Evolutionary conservation across 805 yeast genomes (phyloP).

Genomic region (Starmerella khaoyaiensis): DNA sequence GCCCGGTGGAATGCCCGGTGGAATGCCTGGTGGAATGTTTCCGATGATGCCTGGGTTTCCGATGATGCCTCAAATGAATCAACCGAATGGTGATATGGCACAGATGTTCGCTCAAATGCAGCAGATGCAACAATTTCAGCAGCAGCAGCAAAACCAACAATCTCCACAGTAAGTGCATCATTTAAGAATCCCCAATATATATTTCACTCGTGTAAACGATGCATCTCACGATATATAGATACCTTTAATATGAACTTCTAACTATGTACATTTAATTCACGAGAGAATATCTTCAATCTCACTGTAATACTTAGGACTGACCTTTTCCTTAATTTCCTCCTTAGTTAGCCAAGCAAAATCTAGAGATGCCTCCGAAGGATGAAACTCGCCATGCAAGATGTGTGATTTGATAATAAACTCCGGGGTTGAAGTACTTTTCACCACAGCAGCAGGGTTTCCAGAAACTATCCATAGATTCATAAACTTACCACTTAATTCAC

Average conservation of each 20-base stretch:
- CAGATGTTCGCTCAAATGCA: constrained; percentile 21
- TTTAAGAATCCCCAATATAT: neutral
- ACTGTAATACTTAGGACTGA: constrained; percentile 41
- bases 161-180: neutral
- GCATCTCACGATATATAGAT: no score
- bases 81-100: constrained; percentile 15
- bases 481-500: constrained; percentile 54
- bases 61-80: constrained; percentile 22
- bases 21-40: constrained; percentile 16
- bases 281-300: constrained; percentile 16
- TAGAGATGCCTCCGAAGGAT: constrained; percentile 29
- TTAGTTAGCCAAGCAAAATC: constrained; percentile 75
- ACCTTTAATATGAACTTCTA: no score
- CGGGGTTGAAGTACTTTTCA: constrained; percentile 33
- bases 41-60: constrained; percentile 30
- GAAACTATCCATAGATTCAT: constrained; percentile 90
- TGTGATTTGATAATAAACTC: constrained; percentile 79
- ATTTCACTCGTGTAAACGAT: no score
- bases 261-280: constrained; percentile 1
- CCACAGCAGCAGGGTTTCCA: constrained; percentile 65
- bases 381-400: constrained; percentile 71
- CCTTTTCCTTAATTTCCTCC: constrained; percentile 52
- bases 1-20: constrained; percentile 22
- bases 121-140: constrained; percentile 17
- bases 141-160: constrained; percentile 6